Evolutionary conservation across 192 early-diverging fungal species (phyloP).

Genomic region (Coemansia sp.): DNA sequence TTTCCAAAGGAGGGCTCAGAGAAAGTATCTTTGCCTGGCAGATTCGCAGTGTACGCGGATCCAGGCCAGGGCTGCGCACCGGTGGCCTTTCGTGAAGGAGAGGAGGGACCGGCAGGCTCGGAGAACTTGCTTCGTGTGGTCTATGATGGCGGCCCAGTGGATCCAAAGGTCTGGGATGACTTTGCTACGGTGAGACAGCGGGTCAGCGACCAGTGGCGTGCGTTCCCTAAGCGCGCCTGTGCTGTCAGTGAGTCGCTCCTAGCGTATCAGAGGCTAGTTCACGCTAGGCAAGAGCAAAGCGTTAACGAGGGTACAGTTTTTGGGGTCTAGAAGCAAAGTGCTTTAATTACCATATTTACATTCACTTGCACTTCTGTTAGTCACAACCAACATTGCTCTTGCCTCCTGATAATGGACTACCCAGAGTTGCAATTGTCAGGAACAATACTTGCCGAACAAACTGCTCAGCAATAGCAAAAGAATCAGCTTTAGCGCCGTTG

Average conservation of each 20-base stretch:
- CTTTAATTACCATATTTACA: too few species aligned
- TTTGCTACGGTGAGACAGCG: conserved; percentile 62
- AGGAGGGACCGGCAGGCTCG: conserved; percentile 18
- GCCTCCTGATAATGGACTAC: not conserved
- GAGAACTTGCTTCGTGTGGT: conserved; percentile 58
- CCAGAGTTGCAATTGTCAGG: too few species aligned
- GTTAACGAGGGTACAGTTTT: conserved; percentile 25
- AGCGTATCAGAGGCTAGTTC: conserved; percentile 24
- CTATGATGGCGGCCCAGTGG: conserved; percentile 60
- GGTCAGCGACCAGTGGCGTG: conserved; percentile 58
- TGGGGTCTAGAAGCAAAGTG: not conserved
- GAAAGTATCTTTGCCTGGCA: conserved; percentile 78
- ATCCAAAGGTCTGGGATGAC: conserved; percentile 53
- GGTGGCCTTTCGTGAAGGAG: conserved; percentile 18
- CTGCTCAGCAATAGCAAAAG: too few species aligned
- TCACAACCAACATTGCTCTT: not conserved
- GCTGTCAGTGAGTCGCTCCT: conserved; percentile 42
- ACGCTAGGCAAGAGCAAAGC: conserved; percentile 7
- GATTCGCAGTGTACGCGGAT: conserved; percentile 33
- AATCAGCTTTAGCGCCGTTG: too few species aligned
- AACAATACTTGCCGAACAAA: too few species aligned
- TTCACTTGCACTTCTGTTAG: not conserved
- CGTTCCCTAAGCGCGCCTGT: conserved; percentile 40
- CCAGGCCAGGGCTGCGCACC: conserved; percentile 30
- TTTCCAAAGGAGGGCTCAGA: conserved; percentile 68